Evolutionary conservation across 352 stramenopile genomes (phyloP).

Genomic region (Phytophthora litchii): DNA sequence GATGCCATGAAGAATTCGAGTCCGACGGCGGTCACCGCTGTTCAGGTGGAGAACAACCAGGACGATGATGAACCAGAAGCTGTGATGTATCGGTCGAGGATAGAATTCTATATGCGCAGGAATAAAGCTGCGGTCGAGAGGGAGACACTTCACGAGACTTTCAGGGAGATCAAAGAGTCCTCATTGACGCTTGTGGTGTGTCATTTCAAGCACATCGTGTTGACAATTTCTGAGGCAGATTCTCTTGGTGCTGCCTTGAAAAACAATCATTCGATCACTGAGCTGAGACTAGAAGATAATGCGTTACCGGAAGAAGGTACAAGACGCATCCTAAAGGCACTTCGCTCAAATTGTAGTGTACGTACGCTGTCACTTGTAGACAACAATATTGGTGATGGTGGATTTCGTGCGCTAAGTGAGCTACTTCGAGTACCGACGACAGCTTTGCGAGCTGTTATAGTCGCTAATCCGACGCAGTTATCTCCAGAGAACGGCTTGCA

Average conservation of each 20-base stretch:
- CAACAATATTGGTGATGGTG: slow-evolving; percentile 42
- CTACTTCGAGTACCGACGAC: slow-evolving; percentile 34
- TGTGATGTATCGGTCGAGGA: slow-evolving; percentile 26
- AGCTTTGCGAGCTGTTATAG: slow-evolving; percentile 22
- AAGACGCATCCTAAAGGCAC: slow-evolving; percentile 33
- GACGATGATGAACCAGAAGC: slow-evolving; percentile 35
- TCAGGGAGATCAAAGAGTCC: slow-evolving; percentile 31
- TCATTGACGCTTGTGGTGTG: slow-evolving; percentile 32
- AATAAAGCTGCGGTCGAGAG: slow-evolving; percentile 30
- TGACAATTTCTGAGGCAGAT: slow-evolving; percentile 44
- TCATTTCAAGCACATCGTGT: slow-evolving; percentile 40
- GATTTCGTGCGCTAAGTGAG: slow-evolving; percentile 37
- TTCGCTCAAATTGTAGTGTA: slow-evolving; percentile 37
- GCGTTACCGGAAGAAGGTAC: slow-evolving; percentile 39
- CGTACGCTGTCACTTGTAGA: slow-evolving; percentile 30
- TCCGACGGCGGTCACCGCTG: slow-evolving; percentile 19
- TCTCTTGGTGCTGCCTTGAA: slow-evolving; percentile 34
- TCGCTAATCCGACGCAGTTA: slow-evolving; percentile 42
- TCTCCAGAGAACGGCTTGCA: slow-evolving; percentile 26
- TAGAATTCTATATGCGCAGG: slow-evolving; percentile 46
- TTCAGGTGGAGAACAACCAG: slow-evolving; percentile 44
- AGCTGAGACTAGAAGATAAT: slow-evolving; percentile 49
- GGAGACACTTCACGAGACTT: slow-evolving; percentile 7
- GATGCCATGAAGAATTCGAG: slow-evolving; percentile 33
- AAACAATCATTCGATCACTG: slow-evolving; percentile 35